Base-by-base conservation (phyloP, 306 rosid genomes). In the Inga leiocalycina region DNA sequence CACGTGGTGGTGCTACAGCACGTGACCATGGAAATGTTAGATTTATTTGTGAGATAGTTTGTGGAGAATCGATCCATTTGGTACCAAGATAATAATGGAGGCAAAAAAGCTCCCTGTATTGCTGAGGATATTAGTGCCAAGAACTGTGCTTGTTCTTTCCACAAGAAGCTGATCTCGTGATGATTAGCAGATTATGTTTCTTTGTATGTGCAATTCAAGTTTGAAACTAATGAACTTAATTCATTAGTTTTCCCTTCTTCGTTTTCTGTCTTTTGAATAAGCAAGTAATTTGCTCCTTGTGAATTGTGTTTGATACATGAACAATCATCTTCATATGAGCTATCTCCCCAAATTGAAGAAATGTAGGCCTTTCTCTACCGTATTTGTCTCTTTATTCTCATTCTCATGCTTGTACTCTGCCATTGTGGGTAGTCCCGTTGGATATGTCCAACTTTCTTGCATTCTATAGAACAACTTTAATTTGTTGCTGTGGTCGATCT, bases 31-130 rank as follows among this genome's bases (percentile, higher is more conserved):
- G 61, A 54, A 54, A 19, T 16, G 22, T 4, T 54, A 19, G 24
- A 52, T 52, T 16, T 19, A n/a, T 52, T 52, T 52, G 61, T 52
- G 61, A 19, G 22, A 5, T 24, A 54, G 61, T 54, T 54, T 54
- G n/a, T 54, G 3, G 3, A 54, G n/a, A 54, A 54, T 54, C 61
- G 24, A 54, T 4, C 9, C 10, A 54, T 54, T 54, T 54, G n/a
- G 22, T 52, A 52, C 16, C 8, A 52, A 54, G 9, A 54, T 19
- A 89, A 92, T 7, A 76, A 15, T 15, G 57, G 57, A 10, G 91
- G 82, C 13, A 88, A 84, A 74, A 90, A 85, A 79, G 82, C 91
- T 74, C 94, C 92, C 61, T 91, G 94, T 80, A 52, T 91, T 64
- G 88, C 88, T 39, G 73, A 75, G 6, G 94, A 87, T 20, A 32